A percentile compares a stretch with the other conserved stretches of the same genome.
phyloP scores from a whole-genome alignment of 2,329 filamentous ascomycete species.

The Hymenoscyphus salicellus region DNA sequence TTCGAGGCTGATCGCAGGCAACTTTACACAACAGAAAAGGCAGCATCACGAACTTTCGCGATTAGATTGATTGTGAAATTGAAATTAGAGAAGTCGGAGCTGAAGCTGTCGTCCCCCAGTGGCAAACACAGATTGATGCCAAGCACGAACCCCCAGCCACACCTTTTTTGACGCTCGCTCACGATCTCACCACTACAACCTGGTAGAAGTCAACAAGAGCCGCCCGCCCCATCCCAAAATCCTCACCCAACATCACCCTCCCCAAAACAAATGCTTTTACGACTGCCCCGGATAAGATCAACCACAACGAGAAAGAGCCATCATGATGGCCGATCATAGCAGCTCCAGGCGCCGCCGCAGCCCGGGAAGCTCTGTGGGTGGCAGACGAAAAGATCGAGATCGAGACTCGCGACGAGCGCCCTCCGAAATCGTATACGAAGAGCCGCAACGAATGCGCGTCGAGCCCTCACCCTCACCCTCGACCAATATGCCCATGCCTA shows the following conservation, averaged over 20 bases:
- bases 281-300: constrained; percentile 5
- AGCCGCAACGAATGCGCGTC: constrained; percentile 24
- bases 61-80: neutral
- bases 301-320: constrained; percentile 11
- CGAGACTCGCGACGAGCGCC: constrained; percentile 8
- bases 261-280: constrained; percentile 10
- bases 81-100: neutral
- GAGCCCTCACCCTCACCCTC: constrained; percentile 3
- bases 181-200: neutral
- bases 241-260: constrained; percentile 1
- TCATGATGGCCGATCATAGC: constrained; percentile 30
- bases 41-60: neutral
- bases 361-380: constrained; percentile 20
- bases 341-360: constrained; percentile 26
- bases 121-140: neutral
- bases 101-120: neutral
- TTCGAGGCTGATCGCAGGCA: no score
- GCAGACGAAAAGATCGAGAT: constrained; percentile 18
- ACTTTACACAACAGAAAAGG: no score
- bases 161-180: constrained; percentile 2
- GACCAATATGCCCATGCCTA: neutral
- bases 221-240: neutral
- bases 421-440: constrained; percentile 21
- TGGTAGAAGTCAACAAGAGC: neutral
- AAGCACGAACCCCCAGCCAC: neutral